Percentiles rank a stretch among this genome's conserved stretches.
Evolutionary conservation across 2,329 filamentous ascomycete species (phyloP).

Genomic region (Escovopsis sp.): DNA sequence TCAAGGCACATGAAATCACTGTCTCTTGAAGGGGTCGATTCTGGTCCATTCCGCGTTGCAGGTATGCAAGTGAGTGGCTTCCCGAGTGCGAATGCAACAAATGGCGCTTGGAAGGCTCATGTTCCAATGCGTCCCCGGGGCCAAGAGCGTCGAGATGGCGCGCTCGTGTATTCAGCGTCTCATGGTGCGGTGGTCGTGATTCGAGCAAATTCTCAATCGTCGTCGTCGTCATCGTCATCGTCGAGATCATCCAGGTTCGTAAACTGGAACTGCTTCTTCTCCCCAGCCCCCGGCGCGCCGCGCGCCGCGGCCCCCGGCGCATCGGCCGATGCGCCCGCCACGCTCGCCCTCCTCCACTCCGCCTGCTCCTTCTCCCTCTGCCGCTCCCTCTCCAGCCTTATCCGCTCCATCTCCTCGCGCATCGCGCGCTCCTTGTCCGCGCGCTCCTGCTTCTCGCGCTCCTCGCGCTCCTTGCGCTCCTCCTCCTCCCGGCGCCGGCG

Average conservation of each 20-base stretch:
- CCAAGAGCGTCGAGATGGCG: background rate
- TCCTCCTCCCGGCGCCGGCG: slow-evolving; percentile 36
- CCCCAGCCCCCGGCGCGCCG: slow-evolving; percentile 14
- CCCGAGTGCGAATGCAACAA: no score
- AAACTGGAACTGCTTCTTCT: slow-evolving; percentile 40
- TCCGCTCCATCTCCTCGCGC: slow-evolving; percentile 24
- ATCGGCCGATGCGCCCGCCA: slow-evolving; percentile 13
- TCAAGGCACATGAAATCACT: no score
- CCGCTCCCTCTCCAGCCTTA: slow-evolving; percentile 27
- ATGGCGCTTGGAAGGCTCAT: no score
- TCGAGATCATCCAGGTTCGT: slow-evolving; percentile 38
- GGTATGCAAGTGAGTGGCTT: no score
- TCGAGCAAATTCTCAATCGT: background rate
- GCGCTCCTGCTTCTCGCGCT: slow-evolving; percentile 29
- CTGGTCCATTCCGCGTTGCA: no score
- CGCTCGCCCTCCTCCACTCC: slow-evolving; percentile 26
- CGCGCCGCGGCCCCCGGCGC: slow-evolving; percentile 12
- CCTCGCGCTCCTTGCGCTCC: slow-evolving; percentile 30
- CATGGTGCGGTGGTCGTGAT: background rate
- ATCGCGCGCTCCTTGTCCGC: slow-evolving; percentile 30
- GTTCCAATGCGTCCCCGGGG: no score
- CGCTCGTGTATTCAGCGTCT: background rate
- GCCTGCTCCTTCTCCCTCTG: slow-evolving; percentile 27
- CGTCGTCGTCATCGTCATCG: slow-evolving; percentile 30
- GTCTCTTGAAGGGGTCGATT: no score